Evolutionary conservation across 352 stramenopile genomes (phyloP).

Genomic region (Phytopythium vexans): DNA sequence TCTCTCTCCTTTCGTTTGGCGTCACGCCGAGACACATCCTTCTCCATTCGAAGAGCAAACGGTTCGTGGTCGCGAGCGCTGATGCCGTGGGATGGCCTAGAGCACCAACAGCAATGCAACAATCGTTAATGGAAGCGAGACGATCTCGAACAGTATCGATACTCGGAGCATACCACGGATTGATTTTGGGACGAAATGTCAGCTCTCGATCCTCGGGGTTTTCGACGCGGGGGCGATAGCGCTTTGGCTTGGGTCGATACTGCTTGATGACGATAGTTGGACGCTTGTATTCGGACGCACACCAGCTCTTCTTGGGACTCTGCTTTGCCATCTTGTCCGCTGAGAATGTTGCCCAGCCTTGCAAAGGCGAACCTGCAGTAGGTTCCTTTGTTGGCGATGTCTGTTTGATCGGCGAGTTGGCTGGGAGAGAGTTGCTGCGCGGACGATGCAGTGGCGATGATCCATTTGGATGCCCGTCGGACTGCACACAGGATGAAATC

Average conservation of each 20-base stretch:
- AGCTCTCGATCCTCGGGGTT: slow-evolving; percentile 29
- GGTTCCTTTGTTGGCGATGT: slow-evolving; percentile 7
- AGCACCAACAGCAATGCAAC: no score
- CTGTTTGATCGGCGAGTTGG: background rate
- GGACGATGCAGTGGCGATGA: background rate
- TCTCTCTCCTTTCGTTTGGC: slow-evolving; percentile 13
- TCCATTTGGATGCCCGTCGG: background rate
- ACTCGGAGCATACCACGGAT: slow-evolving; percentile 4
- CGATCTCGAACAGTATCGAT: no score
- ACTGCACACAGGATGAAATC: background rate
- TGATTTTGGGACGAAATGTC: slow-evolving; percentile 57
- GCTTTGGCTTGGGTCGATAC: slow-evolving; percentile 9
- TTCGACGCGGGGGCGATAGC: slow-evolving; percentile 13
- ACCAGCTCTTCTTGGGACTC: slow-evolving; percentile 10
- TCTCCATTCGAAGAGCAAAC: slow-evolving; percentile 39
- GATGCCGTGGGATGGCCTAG: slow-evolving; percentile 2
- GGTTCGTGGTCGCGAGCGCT: slow-evolving; percentile 1
- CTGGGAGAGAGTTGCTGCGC: no score
- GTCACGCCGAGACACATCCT: slow-evolving; percentile 36
- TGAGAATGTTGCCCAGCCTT: slow-evolving; percentile 48
- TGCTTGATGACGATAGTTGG: slow-evolving; percentile 4
- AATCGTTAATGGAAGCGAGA: no score
- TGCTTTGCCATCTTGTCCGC: slow-evolving; percentile 36
- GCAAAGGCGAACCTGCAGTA: slow-evolving; percentile 2
- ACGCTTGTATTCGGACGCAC: slow-evolving; percentile 8